Evolutionary conservation across 345 rosid species (phyloP).

Genomic region (Moricandia moricandioides): DNA sequence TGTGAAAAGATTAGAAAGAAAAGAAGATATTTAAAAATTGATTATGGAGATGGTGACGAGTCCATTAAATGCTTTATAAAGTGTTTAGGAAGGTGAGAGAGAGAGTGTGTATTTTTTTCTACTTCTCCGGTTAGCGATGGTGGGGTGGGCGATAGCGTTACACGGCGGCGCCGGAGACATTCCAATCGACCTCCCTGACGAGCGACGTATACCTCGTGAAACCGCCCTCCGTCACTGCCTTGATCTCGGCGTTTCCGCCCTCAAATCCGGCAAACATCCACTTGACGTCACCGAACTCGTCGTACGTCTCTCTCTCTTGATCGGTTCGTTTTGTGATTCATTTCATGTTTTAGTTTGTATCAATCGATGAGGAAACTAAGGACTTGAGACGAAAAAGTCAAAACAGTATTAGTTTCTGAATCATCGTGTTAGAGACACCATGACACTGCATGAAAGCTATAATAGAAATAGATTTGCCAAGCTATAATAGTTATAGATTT

Average conservation of each 20-base stretch:
- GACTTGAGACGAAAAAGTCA: background rate
- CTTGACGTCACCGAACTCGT: conserved; percentile 92
- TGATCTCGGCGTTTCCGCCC: conserved; percentile 70
- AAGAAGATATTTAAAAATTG: background rate
- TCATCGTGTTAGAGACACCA: background rate
- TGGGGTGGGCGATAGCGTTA: conserved; percentile 93
- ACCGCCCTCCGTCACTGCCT: conserved; percentile 84
- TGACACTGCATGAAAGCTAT: background rate
- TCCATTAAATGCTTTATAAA: background rate
- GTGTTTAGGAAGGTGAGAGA: background rate
- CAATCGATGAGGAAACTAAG: background rate
- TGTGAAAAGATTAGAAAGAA: background rate
- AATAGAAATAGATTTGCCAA: no score
- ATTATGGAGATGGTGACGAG: background rate
- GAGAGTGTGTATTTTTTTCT: background rate
- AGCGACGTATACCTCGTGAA: conserved; percentile 74
- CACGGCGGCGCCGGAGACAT: conserved; percentile 95
- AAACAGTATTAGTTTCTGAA: background rate
- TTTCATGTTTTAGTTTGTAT: background rate
- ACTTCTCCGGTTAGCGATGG: conserved; percentile 7
- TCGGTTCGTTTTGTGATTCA: background rate
- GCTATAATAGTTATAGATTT: no score
- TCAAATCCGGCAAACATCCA: conserved; percentile 60
- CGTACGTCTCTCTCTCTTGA: conserved; percentile 40
- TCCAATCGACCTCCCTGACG: conserved; percentile 46